Evolutionary conservation across 345 rosid species (phyloP).

Genomic region (Murraya paniculata): DNA sequence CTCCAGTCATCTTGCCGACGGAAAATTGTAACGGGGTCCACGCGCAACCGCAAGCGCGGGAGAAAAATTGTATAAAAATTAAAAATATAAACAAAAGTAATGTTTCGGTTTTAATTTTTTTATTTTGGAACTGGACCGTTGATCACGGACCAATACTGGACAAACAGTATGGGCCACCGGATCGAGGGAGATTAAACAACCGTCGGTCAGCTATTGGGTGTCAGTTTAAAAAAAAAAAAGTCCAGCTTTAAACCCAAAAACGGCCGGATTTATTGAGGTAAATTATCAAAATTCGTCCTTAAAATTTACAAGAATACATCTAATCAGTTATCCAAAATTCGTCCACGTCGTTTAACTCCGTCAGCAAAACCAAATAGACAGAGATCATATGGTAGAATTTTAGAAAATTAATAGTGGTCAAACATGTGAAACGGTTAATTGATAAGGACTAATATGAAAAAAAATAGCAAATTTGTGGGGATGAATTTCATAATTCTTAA

Average conservation of each 20-base stretch:
- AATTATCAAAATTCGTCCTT: neutral
- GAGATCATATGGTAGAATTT: no score
- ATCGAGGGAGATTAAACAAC: neutral
- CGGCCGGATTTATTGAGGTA: neutral
- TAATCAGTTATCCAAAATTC: neutral
- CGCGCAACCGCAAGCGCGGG: slow-evolving; percentile 20
- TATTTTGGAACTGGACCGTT: neutral
- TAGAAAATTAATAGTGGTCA: no score
- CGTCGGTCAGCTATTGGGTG: slow-evolving; percentile 5
- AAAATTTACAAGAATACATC: neutral
- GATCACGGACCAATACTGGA: slow-evolving; percentile 9
- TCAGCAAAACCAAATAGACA: no score
- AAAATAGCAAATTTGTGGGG: neutral
- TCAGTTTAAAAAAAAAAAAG: neutral
- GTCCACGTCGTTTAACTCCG: neutral
- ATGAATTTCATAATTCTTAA: neutral
- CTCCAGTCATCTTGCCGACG: slow-evolving; percentile 19
- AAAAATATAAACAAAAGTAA: neutral
- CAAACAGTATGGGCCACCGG: slow-evolving; percentile 2
- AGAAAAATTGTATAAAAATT: neutral
- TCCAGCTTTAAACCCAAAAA: neutral
- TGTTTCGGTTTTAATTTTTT: no score
- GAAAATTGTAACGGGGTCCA: slow-evolving; percentile 6
- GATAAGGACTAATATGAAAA: neutral
- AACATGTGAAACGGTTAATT: no score